phyloP scores from a whole-genome alignment of 2,329 filamentous ascomycete species.

The Scedosporium dehoogii region DNA sequence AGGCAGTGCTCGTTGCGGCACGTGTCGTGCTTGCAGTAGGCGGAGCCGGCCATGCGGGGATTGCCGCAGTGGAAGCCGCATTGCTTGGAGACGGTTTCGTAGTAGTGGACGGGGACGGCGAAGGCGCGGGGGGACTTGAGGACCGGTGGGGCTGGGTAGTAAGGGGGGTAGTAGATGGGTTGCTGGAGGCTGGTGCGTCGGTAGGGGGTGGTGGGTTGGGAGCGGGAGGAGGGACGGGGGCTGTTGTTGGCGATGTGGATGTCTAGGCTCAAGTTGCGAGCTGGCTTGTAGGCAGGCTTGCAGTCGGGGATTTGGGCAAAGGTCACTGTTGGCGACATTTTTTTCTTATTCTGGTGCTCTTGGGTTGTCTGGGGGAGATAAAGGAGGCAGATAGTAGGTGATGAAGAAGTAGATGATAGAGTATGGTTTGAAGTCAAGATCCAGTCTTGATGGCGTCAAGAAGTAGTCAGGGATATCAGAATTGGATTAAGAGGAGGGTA shows the following conservation, averaged over 20 bases:
- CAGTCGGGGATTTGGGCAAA: neutral
- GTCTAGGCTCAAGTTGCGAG: neutral
- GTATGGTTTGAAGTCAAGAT: too few relatives aligned
- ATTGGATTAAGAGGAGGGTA: too few relatives aligned
- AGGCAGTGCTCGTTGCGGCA: neutral
- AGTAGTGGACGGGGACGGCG: neutral
- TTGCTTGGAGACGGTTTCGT: neutral
- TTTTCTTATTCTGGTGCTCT: too few relatives aligned
- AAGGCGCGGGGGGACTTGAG: neutral
- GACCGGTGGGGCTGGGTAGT: neutral
- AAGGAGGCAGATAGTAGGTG: too few relatives aligned
- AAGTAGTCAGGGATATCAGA: too few relatives aligned
- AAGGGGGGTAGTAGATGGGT: neutral
- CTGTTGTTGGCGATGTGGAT: neutral
- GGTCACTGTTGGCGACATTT: too few relatives aligned
- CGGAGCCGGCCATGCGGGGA: neutral
- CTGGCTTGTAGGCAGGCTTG: neutral
- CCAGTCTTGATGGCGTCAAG: too few relatives aligned
- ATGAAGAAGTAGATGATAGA: too few relatives aligned
- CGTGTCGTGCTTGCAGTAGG: slow-evolving; percentile 1
- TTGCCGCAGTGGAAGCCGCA: slow-evolving; percentile 3
- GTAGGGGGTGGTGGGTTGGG: neutral
- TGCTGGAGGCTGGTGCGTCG: neutral
- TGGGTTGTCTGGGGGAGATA: too few relatives aligned
- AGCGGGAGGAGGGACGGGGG: neutral